phyloP scores from a whole-genome alignment of 805 yeast genomes.

The Sporopachydermia quercuum region DNA sequence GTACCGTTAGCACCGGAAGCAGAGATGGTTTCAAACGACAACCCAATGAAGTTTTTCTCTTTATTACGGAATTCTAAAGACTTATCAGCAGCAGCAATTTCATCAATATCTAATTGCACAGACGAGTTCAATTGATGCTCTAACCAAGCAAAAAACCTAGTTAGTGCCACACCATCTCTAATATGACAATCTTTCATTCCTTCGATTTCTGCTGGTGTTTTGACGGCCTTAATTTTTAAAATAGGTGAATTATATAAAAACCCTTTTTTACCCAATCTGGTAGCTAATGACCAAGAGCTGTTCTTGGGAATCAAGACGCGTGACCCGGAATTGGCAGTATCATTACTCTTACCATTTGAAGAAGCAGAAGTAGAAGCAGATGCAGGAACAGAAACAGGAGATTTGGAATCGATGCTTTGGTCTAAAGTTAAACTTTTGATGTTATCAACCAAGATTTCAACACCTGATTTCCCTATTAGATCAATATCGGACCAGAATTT shows the following conservation, averaged over 20 bases:
- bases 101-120: conserved; percentile 31
- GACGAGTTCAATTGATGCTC: conserved; percentile 35
- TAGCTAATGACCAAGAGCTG: conserved; percentile 55
- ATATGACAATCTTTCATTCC: conserved; percentile 68
- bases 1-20: conserved; percentile 70
- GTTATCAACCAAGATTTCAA: not conserved
- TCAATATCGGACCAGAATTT: conserved; percentile 43
- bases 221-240: conserved; percentile 54
- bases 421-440: conserved; percentile 4
- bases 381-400: too few relatives aligned
- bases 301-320: conserved; percentile 40
- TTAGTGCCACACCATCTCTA: conserved; percentile 69
- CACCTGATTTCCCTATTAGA: conserved; percentile 10
- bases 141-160: conserved; percentile 72
- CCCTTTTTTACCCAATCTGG: conserved; percentile 27
- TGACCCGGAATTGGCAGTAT: conserved; percentile 14
- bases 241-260: conserved; percentile 42
- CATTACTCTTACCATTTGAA: conserved; percentile 4
- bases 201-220: conserved; percentile 54
- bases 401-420: too few relatives aligned
- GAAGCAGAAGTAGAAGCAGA: too few relatives aligned
- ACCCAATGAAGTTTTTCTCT: conserved; percentile 31
- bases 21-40: conserved; percentile 61
- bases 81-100: conserved; percentile 41
- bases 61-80: conserved; percentile 27